Evolutionary conservation across 1,284 basidiomycete species (phyloP), one percentile per base, ranked within the genome.

Genomic region (Cryptococcus floricola): DNA sequence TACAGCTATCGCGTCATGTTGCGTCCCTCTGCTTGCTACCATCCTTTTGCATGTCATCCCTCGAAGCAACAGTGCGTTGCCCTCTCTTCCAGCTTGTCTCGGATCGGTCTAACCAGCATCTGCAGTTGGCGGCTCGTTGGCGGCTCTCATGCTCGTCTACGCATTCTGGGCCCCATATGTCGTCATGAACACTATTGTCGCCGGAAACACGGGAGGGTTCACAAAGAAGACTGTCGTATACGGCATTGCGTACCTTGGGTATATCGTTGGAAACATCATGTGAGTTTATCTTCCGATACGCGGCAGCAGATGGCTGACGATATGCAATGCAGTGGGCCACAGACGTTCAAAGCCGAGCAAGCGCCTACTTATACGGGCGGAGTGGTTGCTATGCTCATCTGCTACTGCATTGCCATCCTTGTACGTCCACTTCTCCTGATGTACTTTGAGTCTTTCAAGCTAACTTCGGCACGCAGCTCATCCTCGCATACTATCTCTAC

Each of bases 181-280:
- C 31, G 56, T 67, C 45, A 62, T 65, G 50, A 61, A 55, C 14
- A 58, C 60, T 31, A 46, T 62, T 5, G 55, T 63, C 50, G 54
- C 63, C 54, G 59, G 58, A n/a, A 71, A 69, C 43, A 56, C 60
- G 5, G 70, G 57, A 2, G 69, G 70, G 2, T 60, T 58, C 14
- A 66, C 63, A 27, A 73, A 73, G 60, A 71, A 70, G 52, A 53
- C 60, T 6, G 61, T 54, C 3, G 60, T 60, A 1, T 68, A 59
- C 37, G 62, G 60, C 28, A 62, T 68, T 34, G 54, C 64, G 12
- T 71, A 71, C 56, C 57, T 66, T 9, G 67, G 63, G 9, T 68
- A 66, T 50, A 55, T 55, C 41, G 55, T 61, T n/a, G 65, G 65
- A 6, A 65, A 65, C 50, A 38, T 67, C 5, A 48, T 65, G n/a